Conservation (phyloP, 331 rosid genomes). For the Acacia pycnantha region DNA sequence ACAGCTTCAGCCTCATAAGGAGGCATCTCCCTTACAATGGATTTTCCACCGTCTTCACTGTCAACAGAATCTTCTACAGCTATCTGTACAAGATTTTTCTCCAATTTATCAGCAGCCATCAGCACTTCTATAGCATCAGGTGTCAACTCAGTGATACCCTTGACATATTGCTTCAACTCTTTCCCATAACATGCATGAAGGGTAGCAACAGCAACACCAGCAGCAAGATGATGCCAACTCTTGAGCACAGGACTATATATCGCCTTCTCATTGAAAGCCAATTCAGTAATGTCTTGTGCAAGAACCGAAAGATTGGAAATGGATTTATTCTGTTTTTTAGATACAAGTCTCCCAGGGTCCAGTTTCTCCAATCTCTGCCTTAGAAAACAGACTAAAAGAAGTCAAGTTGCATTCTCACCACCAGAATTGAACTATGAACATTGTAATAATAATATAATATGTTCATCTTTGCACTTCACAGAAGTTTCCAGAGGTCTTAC, state of each 20-base stretch:
- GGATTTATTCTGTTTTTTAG: constrained; percentile 73
- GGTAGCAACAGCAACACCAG: constrained; percentile 98
- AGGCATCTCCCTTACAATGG: constrained; percentile 93
- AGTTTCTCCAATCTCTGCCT: constrained; percentile 83
- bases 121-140: constrained; percentile 91
- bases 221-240: constrained; percentile 92
- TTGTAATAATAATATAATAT: not conserved
- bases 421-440: constrained; percentile 9
- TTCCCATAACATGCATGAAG: constrained; percentile 86
- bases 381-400: constrained; percentile 33
- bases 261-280: constrained; percentile 75
- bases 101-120: constrained; percentile 92
- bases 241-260: constrained; percentile 83
- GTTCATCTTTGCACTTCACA: not conserved
- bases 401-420: constrained; percentile 25
- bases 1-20: constrained; percentile 95
- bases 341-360: constrained; percentile 65
- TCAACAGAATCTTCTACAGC: constrained; percentile 96
- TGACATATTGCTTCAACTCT: constrained; percentile 77
- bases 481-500: not conserved
- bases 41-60: constrained; percentile 98
- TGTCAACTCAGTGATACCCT: constrained; percentile 72
- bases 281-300: constrained; percentile 75
- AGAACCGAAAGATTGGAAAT: constrained; percentile 80
- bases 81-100: constrained; percentile 95